These are phyloP conservation scores for Lindgomyces ingoldianus DNA, from an alignment of 495 filamentous ascomycete genomes.

Conservation along the genomic window DNA sequence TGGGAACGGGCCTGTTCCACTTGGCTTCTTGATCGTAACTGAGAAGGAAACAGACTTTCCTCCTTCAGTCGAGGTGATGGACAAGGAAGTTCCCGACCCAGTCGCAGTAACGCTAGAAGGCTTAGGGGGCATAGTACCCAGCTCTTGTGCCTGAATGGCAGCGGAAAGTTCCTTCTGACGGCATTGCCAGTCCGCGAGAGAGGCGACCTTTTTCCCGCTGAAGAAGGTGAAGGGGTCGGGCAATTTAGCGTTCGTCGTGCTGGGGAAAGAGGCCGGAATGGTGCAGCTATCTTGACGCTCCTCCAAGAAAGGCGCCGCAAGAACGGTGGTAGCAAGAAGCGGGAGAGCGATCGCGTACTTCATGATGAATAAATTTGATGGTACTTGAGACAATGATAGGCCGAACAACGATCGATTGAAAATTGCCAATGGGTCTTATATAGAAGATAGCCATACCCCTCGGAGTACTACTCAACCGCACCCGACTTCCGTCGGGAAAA, in stretches of 20 bases:
- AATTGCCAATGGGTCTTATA: constrained; percentile 13
- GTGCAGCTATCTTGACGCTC: constrained; percentile 29
- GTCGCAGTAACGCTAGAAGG: constrained; percentile 45
- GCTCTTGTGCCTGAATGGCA: constrained; percentile 56
- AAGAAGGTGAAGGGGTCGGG: constrained; percentile 56
- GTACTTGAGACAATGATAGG: neutral
- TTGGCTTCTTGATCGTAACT: constrained; percentile 34
- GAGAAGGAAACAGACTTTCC: constrained; percentile 34
- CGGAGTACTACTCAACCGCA: neutral
- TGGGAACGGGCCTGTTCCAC: constrained; percentile 44
- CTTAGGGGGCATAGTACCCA: constrained; percentile 53
- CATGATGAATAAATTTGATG: constrained; percentile 16
- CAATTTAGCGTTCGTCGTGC: constrained; percentile 38
- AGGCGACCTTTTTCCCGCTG: constrained; percentile 50
- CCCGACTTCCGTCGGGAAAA: constrained; percentile 30
- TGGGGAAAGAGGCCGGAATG: constrained; percentile 26
- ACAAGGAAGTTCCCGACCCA: constrained; percentile 14
- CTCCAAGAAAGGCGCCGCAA: constrained; percentile 29
- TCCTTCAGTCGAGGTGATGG: constrained; percentile 27
- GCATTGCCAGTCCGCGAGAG: constrained; percentile 54
- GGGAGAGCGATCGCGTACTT: constrained; percentile 36
- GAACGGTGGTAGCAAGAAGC: constrained; percentile 31
- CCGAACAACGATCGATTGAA: neutral
- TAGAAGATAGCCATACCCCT: constrained; percentile 1
- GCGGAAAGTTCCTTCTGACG: constrained; percentile 54